Conservation (phyloP, 129 eudicot species). For the Helianthus annuus region HanXRQr2.0-SUNRISE NC_035447.2:16830289-16830788, state of each 20-base stretch:
- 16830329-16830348: constrained; percentile 19
- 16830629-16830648: constrained; percentile 35
- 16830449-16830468: constrained; percentile 44
- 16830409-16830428: constrained; percentile 40
- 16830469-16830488: constrained; percentile 76
- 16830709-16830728: constrained; percentile 41
- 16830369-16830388: constrained; percentile 22
- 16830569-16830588: constrained; percentile 34
- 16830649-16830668: constrained; percentile 42
- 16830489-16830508: constrained; percentile 47
- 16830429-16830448: constrained; percentile 22
- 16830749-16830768: constrained; percentile 45
- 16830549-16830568: constrained; percentile 20
- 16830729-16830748: background rate
- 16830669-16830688: constrained; percentile 37
- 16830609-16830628: constrained; percentile 37
- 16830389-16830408: constrained; percentile 1
- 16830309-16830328: constrained; percentile 23
- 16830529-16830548: constrained; percentile 32
- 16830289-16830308: constrained; percentile 13
- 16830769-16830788: constrained; percentile 39
- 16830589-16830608: constrained; percentile 6
- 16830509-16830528: constrained; percentile 40
- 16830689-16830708: constrained; percentile 32
- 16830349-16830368: constrained; percentile 15